A percentile compares a stretch with the other conserved stretches of the same genome.
Evolutionary conservation across 2,329 filamentous ascomycete genomes (phyloP).

Genomic region (Penicillium sp.): DNA sequence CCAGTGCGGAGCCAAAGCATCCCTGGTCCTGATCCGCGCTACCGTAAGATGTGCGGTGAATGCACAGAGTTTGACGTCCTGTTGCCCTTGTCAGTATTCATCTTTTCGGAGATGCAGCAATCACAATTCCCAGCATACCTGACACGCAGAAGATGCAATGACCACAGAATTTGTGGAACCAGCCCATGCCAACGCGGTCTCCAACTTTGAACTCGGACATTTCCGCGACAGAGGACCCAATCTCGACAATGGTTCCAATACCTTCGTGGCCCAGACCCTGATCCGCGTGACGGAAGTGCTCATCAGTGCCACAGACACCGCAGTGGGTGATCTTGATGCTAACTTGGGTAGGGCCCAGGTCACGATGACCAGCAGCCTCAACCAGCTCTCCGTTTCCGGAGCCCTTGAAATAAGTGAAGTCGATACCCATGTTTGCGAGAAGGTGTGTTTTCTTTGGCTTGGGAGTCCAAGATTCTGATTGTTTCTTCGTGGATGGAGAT

Average conservation of each 20-base stretch:
- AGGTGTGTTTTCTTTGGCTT: no score
- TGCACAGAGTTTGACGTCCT: slow-evolving; percentile 23
- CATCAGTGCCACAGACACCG: slow-evolving; percentile 22
- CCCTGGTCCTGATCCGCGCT: slow-evolving; percentile 25
- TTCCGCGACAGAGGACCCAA: slow-evolving; percentile 37
- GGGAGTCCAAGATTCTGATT: no score
- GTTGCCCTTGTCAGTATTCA: not conserved
- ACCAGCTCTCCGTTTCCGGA: slow-evolving; percentile 13
- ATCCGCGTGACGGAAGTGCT: slow-evolving; percentile 14
- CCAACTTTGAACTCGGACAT: slow-evolving; percentile 40
- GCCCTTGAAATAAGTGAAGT: slow-evolving; percentile 15
- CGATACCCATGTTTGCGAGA: not conserved
- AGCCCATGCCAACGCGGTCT: slow-evolving; percentile 30
- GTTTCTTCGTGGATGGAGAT: no score
- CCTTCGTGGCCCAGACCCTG: slow-evolving; percentile 49
- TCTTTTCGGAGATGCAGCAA: not conserved
- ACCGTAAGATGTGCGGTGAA: slow-evolving; percentile 12
- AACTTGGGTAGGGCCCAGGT: slow-evolving; percentile 9
- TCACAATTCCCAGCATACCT: slow-evolving; percentile 7
- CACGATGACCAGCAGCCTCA: slow-evolving; percentile 8
- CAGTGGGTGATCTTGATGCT: slow-evolving; percentile 14
- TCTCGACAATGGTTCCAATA: slow-evolving; percentile 44
- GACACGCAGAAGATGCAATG: slow-evolving; percentile 27
- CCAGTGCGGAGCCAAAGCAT: slow-evolving; percentile 23
- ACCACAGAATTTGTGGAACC: slow-evolving; percentile 23